Percentiles rank a stretch among this genome's conserved stretches.
These are phyloP conservation scores for Calonectria naviculata DNA, from an alignment of 2,329 filamentous ascomycete species.

Conservation along the genomic window DNA sequence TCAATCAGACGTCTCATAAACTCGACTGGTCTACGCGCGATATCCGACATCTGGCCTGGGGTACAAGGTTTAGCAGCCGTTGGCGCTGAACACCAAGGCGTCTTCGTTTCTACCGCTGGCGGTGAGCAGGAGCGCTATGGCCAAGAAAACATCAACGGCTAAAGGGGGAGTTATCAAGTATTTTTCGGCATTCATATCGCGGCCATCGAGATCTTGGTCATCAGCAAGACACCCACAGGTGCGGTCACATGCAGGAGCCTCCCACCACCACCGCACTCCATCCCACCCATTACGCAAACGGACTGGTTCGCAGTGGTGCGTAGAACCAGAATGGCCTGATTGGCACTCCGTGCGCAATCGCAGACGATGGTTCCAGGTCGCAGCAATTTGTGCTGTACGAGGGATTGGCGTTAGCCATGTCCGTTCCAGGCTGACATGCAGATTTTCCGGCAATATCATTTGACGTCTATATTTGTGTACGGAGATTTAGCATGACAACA, in stretches of 20 bases:
- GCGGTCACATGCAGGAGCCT: background rate
- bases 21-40: background rate
- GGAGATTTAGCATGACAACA: background rate
- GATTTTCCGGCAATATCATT: background rate
- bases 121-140: background rate
- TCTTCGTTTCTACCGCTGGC: background rate
- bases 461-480: background rate
- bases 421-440: slow-evolving; percentile 6
- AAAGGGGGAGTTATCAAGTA: background rate
- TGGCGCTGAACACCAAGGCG: background rate
- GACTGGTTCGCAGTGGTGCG: background rate
- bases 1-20: background rate
- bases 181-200: slow-evolving; percentile 1
- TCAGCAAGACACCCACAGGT: background rate
- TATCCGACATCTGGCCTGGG: background rate
- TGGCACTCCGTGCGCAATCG: background rate
- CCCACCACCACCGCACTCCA: background rate
- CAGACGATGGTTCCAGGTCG: background rate
- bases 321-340: background rate
- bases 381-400: slow-evolving; percentile 6
- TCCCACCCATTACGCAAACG: background rate
- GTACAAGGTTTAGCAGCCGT: background rate
- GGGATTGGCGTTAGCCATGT: background rate
- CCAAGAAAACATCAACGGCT: background rate
- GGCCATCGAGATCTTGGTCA: background rate